A percentile compares a stretch with the other conserved stretches of the same genome.
These are phyloP conservation scores for Fusarium sp. DNA, from an alignment of 2,329 filamentous ascomycete species.

Conservation along the genomic window DNA sequence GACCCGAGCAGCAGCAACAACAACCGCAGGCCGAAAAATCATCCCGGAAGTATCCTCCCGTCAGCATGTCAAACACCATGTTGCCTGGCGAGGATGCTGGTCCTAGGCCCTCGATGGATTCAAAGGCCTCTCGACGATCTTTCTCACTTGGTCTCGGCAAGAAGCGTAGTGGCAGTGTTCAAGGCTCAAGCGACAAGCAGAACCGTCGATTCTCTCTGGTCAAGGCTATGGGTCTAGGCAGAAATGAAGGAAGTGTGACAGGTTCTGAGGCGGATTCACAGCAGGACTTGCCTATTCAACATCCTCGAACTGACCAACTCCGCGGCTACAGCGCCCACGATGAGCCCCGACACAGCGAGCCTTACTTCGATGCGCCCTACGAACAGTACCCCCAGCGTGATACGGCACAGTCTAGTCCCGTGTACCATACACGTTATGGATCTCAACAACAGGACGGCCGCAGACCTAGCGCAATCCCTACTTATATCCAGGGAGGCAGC, in stretches of 20 bases:
- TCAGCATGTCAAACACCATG: slow-evolving; percentile 86
- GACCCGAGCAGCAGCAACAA: slow-evolving; percentile 62
- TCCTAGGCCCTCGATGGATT: slow-evolving; percentile 75
- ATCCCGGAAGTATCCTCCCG: slow-evolving; percentile 81
- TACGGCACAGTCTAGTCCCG: slow-evolving; percentile 52
- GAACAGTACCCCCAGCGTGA: slow-evolving; percentile 54
- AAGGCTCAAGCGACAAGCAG: slow-evolving; percentile 68
- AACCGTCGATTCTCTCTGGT: slow-evolving; percentile 78
- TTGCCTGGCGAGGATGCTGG: slow-evolving; percentile 66
- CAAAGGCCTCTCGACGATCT: slow-evolving; percentile 73
- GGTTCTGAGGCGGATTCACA: slow-evolving; percentile 63
- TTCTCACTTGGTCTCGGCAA: slow-evolving; percentile 77
- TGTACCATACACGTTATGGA: slow-evolving; percentile 59
- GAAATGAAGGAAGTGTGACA: slow-evolving; percentile 63
- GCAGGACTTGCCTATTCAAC: slow-evolving; percentile 65
- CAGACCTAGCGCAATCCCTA: slow-evolving; percentile 59
- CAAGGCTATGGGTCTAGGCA: slow-evolving; percentile 71
- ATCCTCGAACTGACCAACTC: slow-evolving; percentile 51
- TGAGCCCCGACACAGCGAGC: slow-evolving; percentile 53
- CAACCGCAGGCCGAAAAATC: slow-evolving; percentile 70
- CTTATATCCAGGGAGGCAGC: slow-evolving; percentile 60
- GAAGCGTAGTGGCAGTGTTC: slow-evolving; percentile 77
- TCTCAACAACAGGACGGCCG: slow-evolving; percentile 56
- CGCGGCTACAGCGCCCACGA: slow-evolving; percentile 53
- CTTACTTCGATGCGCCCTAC: slow-evolving; percentile 56